Percentiles rank a stretch among this genome's conserved stretches.
phyloP scores from a whole-genome alignment of 208 protist genomes.

The Crithidia thermophila region DNA sequence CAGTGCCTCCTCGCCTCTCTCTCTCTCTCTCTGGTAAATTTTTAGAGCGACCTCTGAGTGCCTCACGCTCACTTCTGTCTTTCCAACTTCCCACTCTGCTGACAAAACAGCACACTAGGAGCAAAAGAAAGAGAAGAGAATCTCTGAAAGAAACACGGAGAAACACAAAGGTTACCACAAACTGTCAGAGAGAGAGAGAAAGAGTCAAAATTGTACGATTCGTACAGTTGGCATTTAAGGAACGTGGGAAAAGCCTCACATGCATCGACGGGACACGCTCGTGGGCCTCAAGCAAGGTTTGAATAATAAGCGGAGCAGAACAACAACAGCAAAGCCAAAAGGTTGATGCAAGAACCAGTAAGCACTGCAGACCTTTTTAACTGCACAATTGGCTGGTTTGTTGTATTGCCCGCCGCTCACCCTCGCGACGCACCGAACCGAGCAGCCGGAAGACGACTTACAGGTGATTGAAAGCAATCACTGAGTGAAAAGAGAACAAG shows the following conservation, averaged over 20 bases:
- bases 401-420: too few species aligned
- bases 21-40: too few species aligned
- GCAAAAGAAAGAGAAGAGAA: not conserved
- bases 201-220: not conserved
- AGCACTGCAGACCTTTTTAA: not conserved
- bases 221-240: not conserved
- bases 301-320: constrained; percentile 4
- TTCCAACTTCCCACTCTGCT: too few species aligned
- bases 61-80: too few species aligned
- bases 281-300: constrained; percentile 15
- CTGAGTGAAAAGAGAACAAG: not conserved
- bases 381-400: too few species aligned
- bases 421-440: constrained; percentile 12
- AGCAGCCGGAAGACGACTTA: constrained; percentile 5
- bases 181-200: not conserved
- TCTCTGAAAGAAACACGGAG: not conserved
- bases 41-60: too few species aligned
- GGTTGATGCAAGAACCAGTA: not conserved
- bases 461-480: not conserved
- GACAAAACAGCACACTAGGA: too few species aligned
- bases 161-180: constrained; percentile 10
- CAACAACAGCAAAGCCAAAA: not conserved
- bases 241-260: constrained; percentile 2
- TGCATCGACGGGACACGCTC: constrained; percentile 7
- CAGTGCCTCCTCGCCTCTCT: too few species aligned